Evolutionary conservation across 305 asterid genomes (phyloP), one percentile per base, ranked within the genome.

Genomic region (Solanum hybrid): DNA sequence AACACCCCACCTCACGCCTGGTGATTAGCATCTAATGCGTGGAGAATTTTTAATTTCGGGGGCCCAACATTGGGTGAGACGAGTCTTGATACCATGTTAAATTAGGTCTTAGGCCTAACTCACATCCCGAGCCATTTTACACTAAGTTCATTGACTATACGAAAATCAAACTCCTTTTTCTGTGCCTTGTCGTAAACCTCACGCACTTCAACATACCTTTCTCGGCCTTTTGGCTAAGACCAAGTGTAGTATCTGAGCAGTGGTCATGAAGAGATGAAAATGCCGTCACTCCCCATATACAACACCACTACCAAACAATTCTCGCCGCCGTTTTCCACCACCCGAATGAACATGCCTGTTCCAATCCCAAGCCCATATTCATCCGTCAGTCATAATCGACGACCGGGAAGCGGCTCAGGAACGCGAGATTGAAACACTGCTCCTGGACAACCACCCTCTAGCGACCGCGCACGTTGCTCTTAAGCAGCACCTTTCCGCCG

Each of bases 361-460:
- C 28, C 89, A 75, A 8, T 2, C 76, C 14, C 87, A 46, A 88
- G 31, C 77, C 80, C 91, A 71, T 89, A 91, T 89, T 86, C 85
- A 90, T 46, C 67, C 93, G 69, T 69, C 89, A 11, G 93, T 90
- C 18, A 24, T 91, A 74, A 88, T 94, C 3, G 95, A 94, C 87
- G 95, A 93, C 37, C 93, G 94, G 11, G 77, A 95, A 91, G 95
- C 93, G 86, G 94, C 91, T 89, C 98, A 93, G 90, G 90, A 92
- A 33, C 94, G 90, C 85, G 96, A 95, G 76, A 95, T 96, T 90
- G 93, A 95, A 91, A 73, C 90, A 81, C 96, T 97, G 89, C 92
- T 97, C 89, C 89, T 77, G 76, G 97, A 97, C 94, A 96, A 96
- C 93, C 99, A 93, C 88, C 97, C 95, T 20, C 92, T 96, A 28